Percentiles rank a stretch among this genome's conserved stretches.
These are phyloP conservation scores for Apophysomyces elegans DNA, from an alignment of 371 early-diverging fungal species.

Conservation along the genomic window DNA sequence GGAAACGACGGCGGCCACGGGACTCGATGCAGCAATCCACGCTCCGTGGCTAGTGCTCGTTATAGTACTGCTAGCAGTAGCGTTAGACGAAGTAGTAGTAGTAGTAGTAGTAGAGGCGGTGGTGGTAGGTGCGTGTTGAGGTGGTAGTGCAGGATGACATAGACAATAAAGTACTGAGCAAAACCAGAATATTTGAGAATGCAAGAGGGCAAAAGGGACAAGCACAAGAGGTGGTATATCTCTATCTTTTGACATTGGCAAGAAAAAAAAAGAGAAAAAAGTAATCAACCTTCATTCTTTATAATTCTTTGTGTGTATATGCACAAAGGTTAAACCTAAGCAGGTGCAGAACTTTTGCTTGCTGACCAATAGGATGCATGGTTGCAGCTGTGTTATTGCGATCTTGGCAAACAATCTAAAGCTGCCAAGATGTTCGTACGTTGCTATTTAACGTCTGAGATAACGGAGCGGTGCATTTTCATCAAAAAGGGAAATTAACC, in stretches of 20 bases:
- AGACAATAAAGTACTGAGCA: constrained; percentile 18
- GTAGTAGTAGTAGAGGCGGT: no score
- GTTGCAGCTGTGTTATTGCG: not conserved
- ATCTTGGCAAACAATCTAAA: constrained; percentile 3
- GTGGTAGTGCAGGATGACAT: not conserved
- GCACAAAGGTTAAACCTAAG: not conserved
- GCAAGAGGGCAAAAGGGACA: constrained; percentile 21
- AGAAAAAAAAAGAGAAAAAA: not conserved
- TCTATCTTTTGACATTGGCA: not conserved
- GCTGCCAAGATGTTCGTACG: constrained; percentile 4
- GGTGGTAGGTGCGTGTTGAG: not conserved
- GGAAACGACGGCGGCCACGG: constrained; percentile 1
- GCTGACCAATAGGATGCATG: not conserved
- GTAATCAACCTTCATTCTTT: not conserved
- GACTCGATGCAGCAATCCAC: not conserved
- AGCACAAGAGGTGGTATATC: constrained; percentile 12
- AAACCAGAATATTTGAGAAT: constrained; percentile 24
- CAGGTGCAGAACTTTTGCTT: not conserved
- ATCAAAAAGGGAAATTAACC: not conserved
- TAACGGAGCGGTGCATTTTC: not conserved
- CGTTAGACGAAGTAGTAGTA: no score
- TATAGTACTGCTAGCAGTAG: not conserved
- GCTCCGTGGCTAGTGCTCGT: not conserved
- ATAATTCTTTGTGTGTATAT: not conserved
- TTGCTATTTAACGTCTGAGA: not conserved